Conservation (phyloP, 495 filamentous ascomycete species). For the Penicillium samsonianum region DNA sequence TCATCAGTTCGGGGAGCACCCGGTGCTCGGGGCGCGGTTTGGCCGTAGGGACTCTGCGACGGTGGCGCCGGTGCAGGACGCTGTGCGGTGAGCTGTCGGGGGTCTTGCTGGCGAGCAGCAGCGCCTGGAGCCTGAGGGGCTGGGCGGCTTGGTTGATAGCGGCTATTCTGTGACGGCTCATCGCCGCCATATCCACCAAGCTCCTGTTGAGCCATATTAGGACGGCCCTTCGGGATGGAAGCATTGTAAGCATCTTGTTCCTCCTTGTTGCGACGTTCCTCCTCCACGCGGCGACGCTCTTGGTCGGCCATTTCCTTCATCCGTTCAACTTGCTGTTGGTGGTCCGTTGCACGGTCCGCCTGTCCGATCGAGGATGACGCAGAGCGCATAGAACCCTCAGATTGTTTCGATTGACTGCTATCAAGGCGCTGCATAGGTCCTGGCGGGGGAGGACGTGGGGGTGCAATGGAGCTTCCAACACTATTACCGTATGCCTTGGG, state of each 20-base stretch:
- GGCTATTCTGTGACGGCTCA: conserved; percentile 50
- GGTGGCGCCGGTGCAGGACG: conserved; percentile 60
- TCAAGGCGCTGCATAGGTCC: conserved; percentile 47
- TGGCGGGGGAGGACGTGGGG: conserved; percentile 70
- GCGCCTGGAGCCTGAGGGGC: conserved; percentile 56
- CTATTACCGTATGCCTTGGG: conserved; percentile 35
- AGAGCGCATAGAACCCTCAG: conserved; percentile 36
- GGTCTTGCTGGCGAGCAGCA: conserved; percentile 40
- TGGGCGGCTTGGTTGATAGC: conserved; percentile 80
- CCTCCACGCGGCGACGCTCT: conserved; percentile 53
- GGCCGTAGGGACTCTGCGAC: conserved; percentile 32
- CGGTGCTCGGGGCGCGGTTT: conserved; percentile 22
- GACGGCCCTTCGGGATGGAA: conserved; percentile 73
- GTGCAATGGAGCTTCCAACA: conserved; percentile 71
- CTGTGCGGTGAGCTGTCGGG: conserved; percentile 54
- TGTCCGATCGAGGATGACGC: conserved; percentile 38
- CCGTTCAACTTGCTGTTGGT: conserved; percentile 44
- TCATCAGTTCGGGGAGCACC: conserved; percentile 33
- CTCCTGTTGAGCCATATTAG: conserved; percentile 84
- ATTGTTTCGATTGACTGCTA: conserved; percentile 38
- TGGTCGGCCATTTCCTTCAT: conserved; percentile 55
- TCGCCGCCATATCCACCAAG: conserved; percentile 65
- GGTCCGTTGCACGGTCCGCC: conserved; percentile 41
- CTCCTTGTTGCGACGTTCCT: conserved; percentile 55
- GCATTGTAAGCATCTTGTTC: conserved; percentile 86